Conservation (phyloP, 176 grass and related monocot species). For the Poa annua region DNA sequence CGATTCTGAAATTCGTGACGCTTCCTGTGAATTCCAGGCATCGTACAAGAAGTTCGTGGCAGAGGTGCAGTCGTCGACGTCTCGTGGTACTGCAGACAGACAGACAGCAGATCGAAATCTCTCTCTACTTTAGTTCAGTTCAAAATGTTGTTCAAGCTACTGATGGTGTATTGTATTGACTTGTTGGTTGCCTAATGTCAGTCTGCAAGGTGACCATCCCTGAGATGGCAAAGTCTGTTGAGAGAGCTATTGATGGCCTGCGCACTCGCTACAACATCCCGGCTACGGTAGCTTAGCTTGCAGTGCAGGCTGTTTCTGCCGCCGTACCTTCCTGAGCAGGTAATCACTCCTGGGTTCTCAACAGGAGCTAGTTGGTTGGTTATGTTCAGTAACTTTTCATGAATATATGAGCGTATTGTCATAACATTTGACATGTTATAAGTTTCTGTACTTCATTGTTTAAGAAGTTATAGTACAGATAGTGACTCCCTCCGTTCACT, state of each 20-base stretch:
- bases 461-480: neutral
- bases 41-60: slow-evolving; percentile 61
- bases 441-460: neutral
- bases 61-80: slow-evolving; percentile 57
- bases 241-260: slow-evolving; percentile 53
- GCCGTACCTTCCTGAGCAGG: neutral
- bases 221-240: slow-evolving; percentile 41
- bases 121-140: slow-evolving; percentile 33
- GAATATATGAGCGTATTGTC: neutral
- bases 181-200: neutral
- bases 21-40: slow-evolving; percentile 40
- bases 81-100: slow-evolving; percentile 55
- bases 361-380: neutral
- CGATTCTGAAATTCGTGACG: slow-evolving; percentile 4
- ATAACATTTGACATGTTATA: neutral
- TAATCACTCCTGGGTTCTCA: slow-evolving; percentile 1
- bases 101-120: neutral
- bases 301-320: neutral
- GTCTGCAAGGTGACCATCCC: slow-evolving; percentile 60
- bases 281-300: slow-evolving; percentile 32
- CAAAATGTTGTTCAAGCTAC: neutral
- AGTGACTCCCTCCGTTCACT: neutral
- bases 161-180: neutral
- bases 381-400: neutral
- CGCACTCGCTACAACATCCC: slow-evolving; percentile 60